Evolutionary conservation across 2,329 filamentous ascomycete species (phyloP), one percentile per base, ranked within the genome.

Genomic region (Kalmusia sp.): DNA sequence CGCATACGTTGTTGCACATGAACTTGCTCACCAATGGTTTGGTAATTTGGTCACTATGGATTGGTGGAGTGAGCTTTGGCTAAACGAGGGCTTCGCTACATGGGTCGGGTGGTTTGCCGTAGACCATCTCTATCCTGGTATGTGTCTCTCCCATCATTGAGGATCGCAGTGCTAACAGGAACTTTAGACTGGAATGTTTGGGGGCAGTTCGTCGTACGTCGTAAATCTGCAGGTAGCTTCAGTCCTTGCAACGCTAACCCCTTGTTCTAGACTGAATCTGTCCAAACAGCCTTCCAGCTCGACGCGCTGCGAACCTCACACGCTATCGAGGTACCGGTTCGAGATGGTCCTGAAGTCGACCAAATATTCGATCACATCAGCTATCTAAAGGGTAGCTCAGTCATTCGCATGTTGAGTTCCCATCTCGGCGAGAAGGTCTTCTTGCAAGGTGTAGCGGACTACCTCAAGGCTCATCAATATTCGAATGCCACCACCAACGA

Each of bases 301-400:
- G 95, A 99, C 70, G 88, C 91, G 39, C 86, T 99, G 62, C 89
- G 95, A 40, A 91, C 92, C 35, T 96, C 92, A 44, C 95, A 99
- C 75, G 91, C 95, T 7, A 97, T 99, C 63, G 93, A 99, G 75
- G 95, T 99, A 6, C 91, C 92, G 0, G 95, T 99, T 25, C 88
- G 87, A 64, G 93, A 97, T 72, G 95, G 93, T 25, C 84, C 98
- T 9, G 95, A 98, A 65, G 92, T 98, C 61, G 96, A 98, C 75
- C 95, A 99, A 75, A 96, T 98, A 61, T 99, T 99, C 70, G 95
- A 99, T 73, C 86, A 89, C 72, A 98, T 99, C 76, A 96, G 91
- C 77, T 99, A 98, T 72, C 82, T 96, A 58, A 98, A 99, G 80
- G 95, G 95, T 30, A 96, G 92, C 78, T 96, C 93, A 2, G 91